Percentiles rank a stretch among this genome's conserved stretches.
These are phyloP conservation scores for Xylaria flabelliformis DNA, from an alignment of 495 filamentous ascomycete genomes.

Conservation along the genomic window DNA sequence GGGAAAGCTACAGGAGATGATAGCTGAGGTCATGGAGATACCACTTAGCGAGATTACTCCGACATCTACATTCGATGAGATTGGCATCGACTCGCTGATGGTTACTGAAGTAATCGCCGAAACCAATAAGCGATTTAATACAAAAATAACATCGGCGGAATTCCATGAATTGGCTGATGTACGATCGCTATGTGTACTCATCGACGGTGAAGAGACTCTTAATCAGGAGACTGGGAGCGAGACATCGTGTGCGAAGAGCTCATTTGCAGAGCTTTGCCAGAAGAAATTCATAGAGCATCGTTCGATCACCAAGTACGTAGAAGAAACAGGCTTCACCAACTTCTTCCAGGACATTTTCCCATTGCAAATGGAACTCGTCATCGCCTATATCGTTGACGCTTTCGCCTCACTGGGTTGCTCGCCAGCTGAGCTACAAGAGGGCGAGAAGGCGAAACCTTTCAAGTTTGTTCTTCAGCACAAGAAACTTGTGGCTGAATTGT, in stretches of 20 bases:
- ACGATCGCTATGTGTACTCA: not conserved
- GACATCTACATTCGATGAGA: constrained; percentile 34
- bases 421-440: constrained; percentile 40
- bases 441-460: constrained; percentile 51
- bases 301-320: not conserved
- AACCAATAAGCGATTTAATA: constrained; percentile 35
- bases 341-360: not conserved
- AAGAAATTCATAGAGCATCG: constrained; percentile 3
- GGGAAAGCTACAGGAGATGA: constrained; percentile 32
- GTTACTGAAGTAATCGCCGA: constrained; percentile 48
- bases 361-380: constrained; percentile 1
- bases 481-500: constrained; percentile 41
- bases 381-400: constrained; percentile 42
- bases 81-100: constrained; percentile 55
- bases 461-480: constrained; percentile 49
- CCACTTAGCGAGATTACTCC: not conserved
- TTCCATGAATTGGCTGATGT: not conserved
- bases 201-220: not conserved
- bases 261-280: not conserved
- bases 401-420: constrained; percentile 36
- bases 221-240: not conserved
- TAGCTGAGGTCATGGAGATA: constrained; percentile 41
- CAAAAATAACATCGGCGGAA: constrained; percentile 2
- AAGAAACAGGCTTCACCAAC: not conserved
- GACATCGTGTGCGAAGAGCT: not conserved